Percentiles rank a stretch among this genome's conserved stretches.
Conservation (phyloP, 164 flowering plant genomes). For the Dillenia suffruticosa region DNA sequence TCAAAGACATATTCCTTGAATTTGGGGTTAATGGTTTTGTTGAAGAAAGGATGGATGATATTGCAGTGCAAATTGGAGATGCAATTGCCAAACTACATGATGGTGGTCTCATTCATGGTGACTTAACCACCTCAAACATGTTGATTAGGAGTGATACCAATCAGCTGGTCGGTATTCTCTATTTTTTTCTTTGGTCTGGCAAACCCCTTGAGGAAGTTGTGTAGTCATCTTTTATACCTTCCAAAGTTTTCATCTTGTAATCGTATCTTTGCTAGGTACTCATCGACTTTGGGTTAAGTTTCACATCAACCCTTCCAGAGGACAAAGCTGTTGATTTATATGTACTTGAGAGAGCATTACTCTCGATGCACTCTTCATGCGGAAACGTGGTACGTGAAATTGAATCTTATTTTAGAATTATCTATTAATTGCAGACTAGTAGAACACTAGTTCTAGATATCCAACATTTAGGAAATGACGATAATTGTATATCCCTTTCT, state of each 20-base stretch:
- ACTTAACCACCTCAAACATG: constrained; percentile 97
- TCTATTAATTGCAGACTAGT: too few species aligned
- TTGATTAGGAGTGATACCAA: constrained; percentile 52
- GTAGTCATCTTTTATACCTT: too few species aligned
- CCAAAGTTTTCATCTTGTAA: too few species aligned
- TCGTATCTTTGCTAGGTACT: constrained; percentile 47
- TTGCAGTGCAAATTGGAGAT: constrained; percentile 78
- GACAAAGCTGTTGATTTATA: constrained; percentile 97
- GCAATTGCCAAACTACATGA: constrained; percentile 90
- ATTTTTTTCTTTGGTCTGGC: background rate
- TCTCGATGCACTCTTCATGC: constrained; percentile 97
- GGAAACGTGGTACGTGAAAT: constrained; percentile 78
- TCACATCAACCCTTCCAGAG: constrained; percentile 88
- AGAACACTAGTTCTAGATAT: too few species aligned
- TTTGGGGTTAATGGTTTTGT: constrained; percentile 60
- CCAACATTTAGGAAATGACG: too few species aligned
- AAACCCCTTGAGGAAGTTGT: too few species aligned
- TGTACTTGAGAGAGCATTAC: constrained; percentile 90
- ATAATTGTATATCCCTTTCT: too few species aligned
- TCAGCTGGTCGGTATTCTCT: constrained; percentile 55
- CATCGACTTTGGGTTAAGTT: constrained; percentile 97
- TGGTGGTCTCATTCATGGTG: constrained; percentile 95
- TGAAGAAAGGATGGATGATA: constrained; percentile 59
- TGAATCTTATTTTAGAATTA: background rate
- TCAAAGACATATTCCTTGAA: constrained; percentile 81